Conservation (phyloP, 2,329 filamentous ascomycete genomes). For the Verticillium klebahnii region DNA sequence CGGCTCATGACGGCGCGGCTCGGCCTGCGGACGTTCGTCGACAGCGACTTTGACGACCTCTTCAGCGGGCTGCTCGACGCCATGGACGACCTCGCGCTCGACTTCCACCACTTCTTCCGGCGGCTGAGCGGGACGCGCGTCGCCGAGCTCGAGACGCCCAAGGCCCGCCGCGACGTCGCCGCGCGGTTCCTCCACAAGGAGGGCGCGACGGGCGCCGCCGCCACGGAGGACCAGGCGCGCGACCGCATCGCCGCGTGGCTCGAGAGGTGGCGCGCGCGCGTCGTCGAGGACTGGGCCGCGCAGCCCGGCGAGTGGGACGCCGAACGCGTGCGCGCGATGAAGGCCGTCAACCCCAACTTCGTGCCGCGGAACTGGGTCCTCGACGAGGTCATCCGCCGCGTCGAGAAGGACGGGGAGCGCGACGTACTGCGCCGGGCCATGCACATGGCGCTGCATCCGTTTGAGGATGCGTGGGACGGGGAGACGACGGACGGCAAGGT, state of each 20-base stretch:
- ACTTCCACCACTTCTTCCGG: slow-evolving; percentile 94
- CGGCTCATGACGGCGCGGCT: slow-evolving; percentile 75
- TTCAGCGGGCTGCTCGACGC: slow-evolving; percentile 81
- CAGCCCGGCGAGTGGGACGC: slow-evolving; percentile 44
- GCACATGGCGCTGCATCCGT: slow-evolving; percentile 80
- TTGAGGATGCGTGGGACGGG: slow-evolving; percentile 70
- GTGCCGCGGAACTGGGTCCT: slow-evolving; percentile 87
- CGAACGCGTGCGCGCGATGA: slow-evolving; percentile 70
- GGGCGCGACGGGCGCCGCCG: slow-evolving; percentile 53
- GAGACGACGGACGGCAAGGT: slow-evolving; percentile 38
- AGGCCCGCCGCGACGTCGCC: slow-evolving; percentile 60
- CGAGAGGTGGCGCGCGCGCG: slow-evolving; percentile 66
- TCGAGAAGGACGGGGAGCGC: slow-evolving; percentile 78
- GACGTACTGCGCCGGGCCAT: slow-evolving; percentile 74
- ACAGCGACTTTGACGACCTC: slow-evolving; percentile 72
- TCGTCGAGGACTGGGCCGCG: slow-evolving; percentile 71
- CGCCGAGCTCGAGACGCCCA: slow-evolving; percentile 58
- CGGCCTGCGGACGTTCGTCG: slow-evolving; percentile 65
- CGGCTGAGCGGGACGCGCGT: slow-evolving; percentile 63
- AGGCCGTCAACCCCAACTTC: slow-evolving; percentile 86
- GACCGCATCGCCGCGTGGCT: slow-evolving; percentile 74
- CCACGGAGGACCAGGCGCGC: slow-evolving; percentile 56
- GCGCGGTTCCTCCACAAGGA: slow-evolving; percentile 76
- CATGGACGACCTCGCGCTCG: slow-evolving; percentile 75
- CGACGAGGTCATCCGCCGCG: slow-evolving; percentile 85